These are phyloP conservation scores for Comarum palustre DNA, from an alignment of 306 rosid species.

Conservation along the genomic window DNA sequence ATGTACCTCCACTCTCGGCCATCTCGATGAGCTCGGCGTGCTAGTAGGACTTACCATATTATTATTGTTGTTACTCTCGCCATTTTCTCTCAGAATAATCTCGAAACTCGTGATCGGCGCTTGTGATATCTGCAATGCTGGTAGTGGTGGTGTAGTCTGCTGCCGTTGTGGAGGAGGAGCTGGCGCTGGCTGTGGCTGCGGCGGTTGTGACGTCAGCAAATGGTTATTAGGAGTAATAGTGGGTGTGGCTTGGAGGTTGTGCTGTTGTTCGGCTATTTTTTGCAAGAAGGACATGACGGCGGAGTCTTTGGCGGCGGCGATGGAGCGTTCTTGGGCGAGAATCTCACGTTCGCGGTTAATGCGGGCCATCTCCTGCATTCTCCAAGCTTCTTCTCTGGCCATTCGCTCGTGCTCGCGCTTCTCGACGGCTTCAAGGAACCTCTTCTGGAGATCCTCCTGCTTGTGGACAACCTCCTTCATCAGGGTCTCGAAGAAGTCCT, in stretches of 20 bases:
- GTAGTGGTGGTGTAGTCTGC: neutral
- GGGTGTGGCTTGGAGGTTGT: conserved; percentile 16
- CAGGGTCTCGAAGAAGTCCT: conserved; percentile 71
- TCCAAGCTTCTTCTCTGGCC: conserved; percentile 75
- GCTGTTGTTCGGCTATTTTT: conserved; percentile 60
- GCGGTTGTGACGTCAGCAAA: neutral
- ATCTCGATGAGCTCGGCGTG: conserved; percentile 53
- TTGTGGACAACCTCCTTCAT: conserved; percentile 73
- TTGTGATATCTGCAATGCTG: neutral
- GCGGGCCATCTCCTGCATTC: conserved; percentile 64
- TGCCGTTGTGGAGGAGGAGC: neutral
- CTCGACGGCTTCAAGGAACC: conserved; percentile 77
- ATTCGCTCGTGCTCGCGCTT: conserved; percentile 61
- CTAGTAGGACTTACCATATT: neutral
- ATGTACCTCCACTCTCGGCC: conserved; percentile 83
- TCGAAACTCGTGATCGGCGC: conserved; percentile 29
- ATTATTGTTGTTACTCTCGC: conserved; percentile 18
- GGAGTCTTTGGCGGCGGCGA: conserved; percentile 63
- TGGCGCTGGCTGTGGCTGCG: neutral
- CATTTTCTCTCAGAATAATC: conserved; percentile 14
- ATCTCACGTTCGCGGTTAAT: conserved; percentile 63
- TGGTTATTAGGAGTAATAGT: conserved; percentile 11
- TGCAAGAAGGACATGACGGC: conserved; percentile 76
- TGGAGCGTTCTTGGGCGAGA: conserved; percentile 68
- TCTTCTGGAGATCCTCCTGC: conserved; percentile 75